Percentiles rank a stretch among this genome's conserved stretches.
phyloP scores from a whole-genome alignment of 192 early-diverging fungal genomes.

The Diversispora epigaea region DNA sequence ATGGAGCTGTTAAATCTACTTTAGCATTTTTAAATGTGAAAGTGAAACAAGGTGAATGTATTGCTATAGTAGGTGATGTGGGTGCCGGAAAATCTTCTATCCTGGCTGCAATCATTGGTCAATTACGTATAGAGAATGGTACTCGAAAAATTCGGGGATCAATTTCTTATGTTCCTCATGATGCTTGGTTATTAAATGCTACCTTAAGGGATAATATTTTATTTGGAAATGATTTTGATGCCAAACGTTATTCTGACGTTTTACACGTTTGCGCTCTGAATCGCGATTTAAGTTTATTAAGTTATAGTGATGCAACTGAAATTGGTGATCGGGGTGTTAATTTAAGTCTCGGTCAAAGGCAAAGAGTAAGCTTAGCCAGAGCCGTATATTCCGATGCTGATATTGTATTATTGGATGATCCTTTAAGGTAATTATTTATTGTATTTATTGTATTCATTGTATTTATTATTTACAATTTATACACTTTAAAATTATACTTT shows the following conservation, averaged over 20 bases:
- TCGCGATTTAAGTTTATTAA: conserved; percentile 62
- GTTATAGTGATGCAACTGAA: conserved; percentile 66
- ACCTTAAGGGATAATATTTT: conserved; percentile 79
- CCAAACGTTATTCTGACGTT: conserved; percentile 55
- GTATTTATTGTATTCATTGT: conserved; percentile 27
- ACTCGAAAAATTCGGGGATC: conserved; percentile 53
- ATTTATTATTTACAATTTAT: no score
- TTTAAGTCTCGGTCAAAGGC: conserved; percentile 70
- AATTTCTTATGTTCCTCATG: conserved; percentile 63
- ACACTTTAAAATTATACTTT: no score
- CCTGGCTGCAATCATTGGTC: conserved; percentile 66
- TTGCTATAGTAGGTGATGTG: conserved; percentile 69
- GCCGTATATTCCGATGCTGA: conserved; percentile 67
- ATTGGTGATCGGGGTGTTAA: conserved; percentile 72
- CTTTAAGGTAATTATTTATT: conserved; percentile 41
- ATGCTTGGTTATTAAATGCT: conserved; percentile 69
- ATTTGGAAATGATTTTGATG: conserved; percentile 68
- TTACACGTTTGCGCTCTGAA: conserved; percentile 61
- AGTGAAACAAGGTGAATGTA: conserved; percentile 51
- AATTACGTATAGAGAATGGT: conserved; percentile 57
- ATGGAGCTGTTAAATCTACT: conserved; percentile 44
- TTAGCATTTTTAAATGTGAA: conserved; percentile 51
- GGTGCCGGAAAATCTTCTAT: conserved; percentile 70
- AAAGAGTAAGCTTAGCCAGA: conserved; percentile 64
- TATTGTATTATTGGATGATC: conserved; percentile 71